phyloP scores from a whole-genome alignment of 2,329 filamentous ascomycete genomes.

The Fusarium sp. region DNA sequence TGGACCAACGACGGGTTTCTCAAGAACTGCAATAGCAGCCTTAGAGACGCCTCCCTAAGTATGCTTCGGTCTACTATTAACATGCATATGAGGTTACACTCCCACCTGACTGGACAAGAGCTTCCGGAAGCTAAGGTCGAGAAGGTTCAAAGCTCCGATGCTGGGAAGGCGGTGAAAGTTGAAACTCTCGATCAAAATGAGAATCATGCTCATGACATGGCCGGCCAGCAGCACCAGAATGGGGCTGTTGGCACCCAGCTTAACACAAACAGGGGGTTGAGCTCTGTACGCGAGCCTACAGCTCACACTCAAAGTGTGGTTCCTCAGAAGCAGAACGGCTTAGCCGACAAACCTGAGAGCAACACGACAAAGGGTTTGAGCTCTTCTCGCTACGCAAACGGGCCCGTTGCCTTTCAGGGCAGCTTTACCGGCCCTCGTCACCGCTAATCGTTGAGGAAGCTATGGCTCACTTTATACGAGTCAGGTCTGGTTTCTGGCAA shows the following conservation, averaged over 20 bases:
- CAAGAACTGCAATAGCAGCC: conserved; percentile 38
- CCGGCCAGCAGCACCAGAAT: background rate
- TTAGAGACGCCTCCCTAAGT: conserved; percentile 41
- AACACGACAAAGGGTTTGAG: conserved; percentile 30
- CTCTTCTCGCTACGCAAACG: conserved; percentile 36
- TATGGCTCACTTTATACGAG: background rate
- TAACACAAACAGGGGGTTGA: background rate
- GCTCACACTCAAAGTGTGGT: background rate
- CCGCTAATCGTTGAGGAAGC: background rate
- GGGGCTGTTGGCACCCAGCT: background rate
- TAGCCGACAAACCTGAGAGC: background rate
- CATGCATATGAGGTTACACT: background rate
- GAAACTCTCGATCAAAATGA: background rate
- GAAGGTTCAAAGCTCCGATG: conserved; percentile 19
- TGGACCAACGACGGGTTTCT: conserved; percentile 49
- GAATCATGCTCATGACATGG: background rate
- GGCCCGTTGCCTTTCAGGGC: conserved; percentile 6
- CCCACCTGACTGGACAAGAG: background rate
- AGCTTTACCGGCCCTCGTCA: conserved; percentile 31
- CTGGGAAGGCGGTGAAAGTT: background rate
- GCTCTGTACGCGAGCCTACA: background rate
- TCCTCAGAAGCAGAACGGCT: background rate
- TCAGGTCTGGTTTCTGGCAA: background rate
- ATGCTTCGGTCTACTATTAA: conserved; percentile 42
- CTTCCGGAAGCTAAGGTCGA: background rate